These are phyloP conservation scores for Cystofilobasidium bisporidii DNA, from an alignment of 768 basidiomycete genomes.

Conservation along the genomic window DNA sequence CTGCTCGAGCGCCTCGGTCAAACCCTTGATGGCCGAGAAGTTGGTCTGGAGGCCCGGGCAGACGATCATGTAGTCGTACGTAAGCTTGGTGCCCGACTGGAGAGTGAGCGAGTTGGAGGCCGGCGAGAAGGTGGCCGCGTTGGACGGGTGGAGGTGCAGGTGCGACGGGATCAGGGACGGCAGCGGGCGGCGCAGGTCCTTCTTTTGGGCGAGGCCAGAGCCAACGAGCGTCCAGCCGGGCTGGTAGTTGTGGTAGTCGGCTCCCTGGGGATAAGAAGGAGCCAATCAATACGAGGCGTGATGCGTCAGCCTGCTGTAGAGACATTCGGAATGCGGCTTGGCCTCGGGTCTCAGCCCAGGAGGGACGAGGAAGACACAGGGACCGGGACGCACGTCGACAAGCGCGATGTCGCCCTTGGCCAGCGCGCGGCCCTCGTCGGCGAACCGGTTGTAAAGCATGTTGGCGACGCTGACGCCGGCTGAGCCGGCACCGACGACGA, in stretches of 20 bases:
- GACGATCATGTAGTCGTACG: constrained; percentile 79
- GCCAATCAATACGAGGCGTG: no score
- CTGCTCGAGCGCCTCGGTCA: constrained; percentile 66
- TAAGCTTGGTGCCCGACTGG: constrained; percentile 39
- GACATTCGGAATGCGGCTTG: no score
- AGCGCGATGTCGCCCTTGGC: constrained; percentile 71
- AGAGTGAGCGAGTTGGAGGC: constrained; percentile 50
- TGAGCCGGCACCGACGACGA: constrained; percentile 77
- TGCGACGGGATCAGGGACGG: constrained; percentile 62
- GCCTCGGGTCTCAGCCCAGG: no score
- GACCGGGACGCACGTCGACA: constrained; percentile 49
- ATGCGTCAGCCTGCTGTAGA: no score
- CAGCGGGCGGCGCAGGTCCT: constrained; percentile 54
- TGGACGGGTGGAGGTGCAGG: constrained; percentile 54
- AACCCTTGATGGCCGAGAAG: constrained; percentile 50
- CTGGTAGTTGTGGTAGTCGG: constrained; percentile 41
- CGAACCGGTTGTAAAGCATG: constrained; percentile 75
- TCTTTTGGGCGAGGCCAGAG: constrained; percentile 66
- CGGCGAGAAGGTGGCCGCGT: constrained; percentile 67
- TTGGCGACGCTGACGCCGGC: constrained; percentile 55
- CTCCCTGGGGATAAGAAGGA: constrained; percentile 13
- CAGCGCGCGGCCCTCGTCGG: constrained; percentile 56
- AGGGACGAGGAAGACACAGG: not conserved
- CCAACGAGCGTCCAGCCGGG: constrained; percentile 96
- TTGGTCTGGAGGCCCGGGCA: constrained; percentile 77